These are phyloP conservation scores for Podospora comata DNA, from an alignment of 495 filamentous ascomycete species.

Conservation along the genomic window DNA sequence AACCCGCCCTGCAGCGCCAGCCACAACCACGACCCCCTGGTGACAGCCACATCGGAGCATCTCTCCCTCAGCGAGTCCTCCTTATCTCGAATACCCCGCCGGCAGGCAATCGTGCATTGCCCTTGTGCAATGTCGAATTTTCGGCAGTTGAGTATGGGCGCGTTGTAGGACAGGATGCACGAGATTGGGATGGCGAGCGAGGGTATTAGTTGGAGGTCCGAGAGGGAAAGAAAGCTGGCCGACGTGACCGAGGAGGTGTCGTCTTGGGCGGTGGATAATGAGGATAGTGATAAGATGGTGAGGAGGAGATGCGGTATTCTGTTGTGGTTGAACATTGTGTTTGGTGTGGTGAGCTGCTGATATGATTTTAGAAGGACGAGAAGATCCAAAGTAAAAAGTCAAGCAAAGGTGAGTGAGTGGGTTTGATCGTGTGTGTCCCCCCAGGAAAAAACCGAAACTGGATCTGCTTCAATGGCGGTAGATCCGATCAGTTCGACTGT, in stretches of 20 bases:
- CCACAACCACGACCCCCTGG: slow-evolving; percentile 33
- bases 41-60: slow-evolving; percentile 32
- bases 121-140: slow-evolving; percentile 34
- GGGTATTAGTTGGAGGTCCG: slow-evolving; percentile 39
- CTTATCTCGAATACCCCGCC: slow-evolving; percentile 28
- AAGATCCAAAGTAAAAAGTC: background rate
- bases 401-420: background rate
- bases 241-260: slow-evolving; percentile 32
- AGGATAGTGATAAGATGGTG: slow-evolving; percentile 18
- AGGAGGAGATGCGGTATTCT: slow-evolving; percentile 22
- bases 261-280: background rate
- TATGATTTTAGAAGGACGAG: background rate
- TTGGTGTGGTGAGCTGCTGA: background rate
- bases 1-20: slow-evolving; percentile 36
- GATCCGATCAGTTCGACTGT: slow-evolving; percentile 18
- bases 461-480: slow-evolving; percentile 21
- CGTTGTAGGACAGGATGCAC: slow-evolving; percentile 42
- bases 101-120: slow-evolving; percentile 39
- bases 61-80: slow-evolving; percentile 28
- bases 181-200: slow-evolving; percentile 34
- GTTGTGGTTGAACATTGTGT: slow-evolving; percentile 25
- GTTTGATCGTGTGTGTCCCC: background rate
- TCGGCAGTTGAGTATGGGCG: slow-evolving; percentile 33
- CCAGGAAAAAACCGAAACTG: slow-evolving; percentile 23
- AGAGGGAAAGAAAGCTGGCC: slow-evolving; percentile 33